phyloP scores from a whole-genome alignment of 306 rosid species.

The Cucumis cinereus region DNA sequence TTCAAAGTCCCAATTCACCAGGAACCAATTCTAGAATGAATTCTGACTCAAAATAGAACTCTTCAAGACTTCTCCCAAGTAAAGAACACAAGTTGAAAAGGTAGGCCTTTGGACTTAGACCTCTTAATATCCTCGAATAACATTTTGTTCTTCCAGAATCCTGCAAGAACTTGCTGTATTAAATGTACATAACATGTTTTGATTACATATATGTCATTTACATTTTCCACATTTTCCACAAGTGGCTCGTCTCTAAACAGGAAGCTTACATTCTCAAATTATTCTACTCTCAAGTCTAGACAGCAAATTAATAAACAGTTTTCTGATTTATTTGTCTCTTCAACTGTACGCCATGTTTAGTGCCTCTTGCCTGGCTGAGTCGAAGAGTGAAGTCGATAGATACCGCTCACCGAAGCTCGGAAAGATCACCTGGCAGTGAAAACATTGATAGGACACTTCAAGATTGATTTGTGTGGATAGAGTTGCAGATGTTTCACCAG shows the following conservation, averaged over 20 bases:
- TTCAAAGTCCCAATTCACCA: too few species aligned
- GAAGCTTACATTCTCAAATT: neutral
- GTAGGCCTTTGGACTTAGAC: neutral
- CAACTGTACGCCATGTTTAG: constrained; percentile 28
- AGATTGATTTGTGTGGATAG: neutral
- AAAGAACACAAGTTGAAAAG: neutral
- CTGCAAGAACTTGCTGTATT: neutral
- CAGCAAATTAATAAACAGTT: neutral
- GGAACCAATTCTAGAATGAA: neutral
- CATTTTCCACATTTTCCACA: neutral
- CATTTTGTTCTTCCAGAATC: neutral
- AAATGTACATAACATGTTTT: neutral
- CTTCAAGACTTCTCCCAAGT: neutral
- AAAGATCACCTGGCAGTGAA: constrained; percentile 32
- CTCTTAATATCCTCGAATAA: neutral
- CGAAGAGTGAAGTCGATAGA: constrained; percentile 47
- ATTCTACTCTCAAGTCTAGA: neutral
- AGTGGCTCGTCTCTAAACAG: neutral
- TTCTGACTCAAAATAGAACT: neutral
- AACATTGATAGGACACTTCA: neutral
- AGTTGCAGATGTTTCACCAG: neutral
- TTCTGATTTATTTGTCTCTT: neutral
- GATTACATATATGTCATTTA: neutral
- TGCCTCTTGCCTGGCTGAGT: constrained; percentile 42
- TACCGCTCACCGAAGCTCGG: constrained; percentile 72